A percentile compares a stretch with the other conserved stretches of the same genome.
Conservation (phyloP, 495 filamentous ascomycete genomes). For the Chaetomium cochliodes region DNA sequence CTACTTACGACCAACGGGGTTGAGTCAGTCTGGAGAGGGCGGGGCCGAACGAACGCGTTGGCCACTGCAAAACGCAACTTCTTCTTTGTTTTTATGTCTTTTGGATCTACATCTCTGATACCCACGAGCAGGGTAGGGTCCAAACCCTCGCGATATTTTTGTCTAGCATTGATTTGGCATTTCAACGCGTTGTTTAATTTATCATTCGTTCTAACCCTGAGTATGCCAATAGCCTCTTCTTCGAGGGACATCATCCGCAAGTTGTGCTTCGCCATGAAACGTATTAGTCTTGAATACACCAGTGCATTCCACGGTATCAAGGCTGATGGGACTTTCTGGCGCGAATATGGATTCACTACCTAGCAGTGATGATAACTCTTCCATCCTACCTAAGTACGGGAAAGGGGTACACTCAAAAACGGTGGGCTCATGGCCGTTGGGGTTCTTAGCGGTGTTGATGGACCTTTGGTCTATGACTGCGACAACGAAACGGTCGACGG, state of each 20-base stretch:
- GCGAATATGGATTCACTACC: too few species aligned
- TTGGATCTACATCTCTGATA: conserved; percentile 8
- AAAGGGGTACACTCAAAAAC: too few species aligned
- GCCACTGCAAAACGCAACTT: conserved; percentile 3
- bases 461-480: conserved; percentile 89
- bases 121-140: conserved; percentile 13
- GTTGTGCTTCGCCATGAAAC: too few species aligned
- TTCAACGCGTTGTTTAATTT: neutral
- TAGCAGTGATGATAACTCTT: too few species aligned
- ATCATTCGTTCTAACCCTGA: neutral
- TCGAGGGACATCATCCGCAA: too few species aligned
- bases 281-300: too few species aligned
- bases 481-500: conserved; percentile 96
- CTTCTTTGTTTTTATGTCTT: conserved; percentile 1
- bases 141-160: neutral
- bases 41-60: neutral
- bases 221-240: too few species aligned
- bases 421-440: conserved; percentile 6
- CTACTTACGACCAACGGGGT: neutral
- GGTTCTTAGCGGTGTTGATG: too few species aligned
- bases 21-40: neutral
- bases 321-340: too few species aligned
- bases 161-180: conserved; percentile 1
- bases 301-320: too few species aligned
- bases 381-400: too few species aligned